Evolutionary conservation across 768 basidiomycete genomes (phyloP).

Genomic region (Mycena floridula): DNA sequence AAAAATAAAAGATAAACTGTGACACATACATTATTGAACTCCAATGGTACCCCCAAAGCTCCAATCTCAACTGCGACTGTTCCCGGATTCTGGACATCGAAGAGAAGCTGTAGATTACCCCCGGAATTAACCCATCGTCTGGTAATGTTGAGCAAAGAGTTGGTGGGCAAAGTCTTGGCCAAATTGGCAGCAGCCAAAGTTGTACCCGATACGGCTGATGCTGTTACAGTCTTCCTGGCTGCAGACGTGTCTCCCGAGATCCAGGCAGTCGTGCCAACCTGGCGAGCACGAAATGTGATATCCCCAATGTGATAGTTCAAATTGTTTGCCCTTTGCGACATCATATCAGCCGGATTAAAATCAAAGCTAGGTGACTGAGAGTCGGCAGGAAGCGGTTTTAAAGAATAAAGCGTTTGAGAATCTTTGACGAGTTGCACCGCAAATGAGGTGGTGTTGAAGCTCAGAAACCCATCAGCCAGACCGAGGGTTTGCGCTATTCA

Average conservation of each 20-base stretch:
- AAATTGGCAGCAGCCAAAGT: slow-evolving; percentile 45
- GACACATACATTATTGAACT: slow-evolving; percentile 47
- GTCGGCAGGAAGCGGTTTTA: slow-evolving; percentile 24
- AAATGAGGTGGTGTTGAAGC: slow-evolving; percentile 40
- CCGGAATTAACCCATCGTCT: slow-evolving; percentile 42
- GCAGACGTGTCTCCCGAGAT: slow-evolving; percentile 38
- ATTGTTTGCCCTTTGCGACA: slow-evolving; percentile 40
- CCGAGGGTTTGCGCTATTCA: slow-evolving; percentile 36
- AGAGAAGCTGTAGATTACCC: slow-evolving; percentile 36
- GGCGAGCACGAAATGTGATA: slow-evolving; percentile 45
- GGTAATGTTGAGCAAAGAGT: slow-evolving; percentile 40
- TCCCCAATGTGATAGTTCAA: slow-evolving; percentile 51
- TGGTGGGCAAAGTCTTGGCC: slow-evolving; percentile 38
- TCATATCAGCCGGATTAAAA: slow-evolving; percentile 46
- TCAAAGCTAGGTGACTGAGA: slow-evolving; percentile 25
- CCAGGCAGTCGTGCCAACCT: slow-evolving; percentile 40
- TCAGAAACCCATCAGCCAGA: slow-evolving; percentile 38
- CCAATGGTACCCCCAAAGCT: slow-evolving; percentile 43
- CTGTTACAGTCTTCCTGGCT: slow-evolving; percentile 30
- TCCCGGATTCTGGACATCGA: slow-evolving; percentile 45
- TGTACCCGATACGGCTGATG: slow-evolving; percentile 32
- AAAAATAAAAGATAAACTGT: background rate
- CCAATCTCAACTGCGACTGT: slow-evolving; percentile 45
- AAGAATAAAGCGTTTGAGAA: slow-evolving; percentile 50
- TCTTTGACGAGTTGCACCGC: slow-evolving; percentile 44